Evolutionary conservation across 805 yeast species (phyloP), one percentile per base, ranked within the genome.

Genomic region (Saccharomycopsis fibuligera): DNA sequence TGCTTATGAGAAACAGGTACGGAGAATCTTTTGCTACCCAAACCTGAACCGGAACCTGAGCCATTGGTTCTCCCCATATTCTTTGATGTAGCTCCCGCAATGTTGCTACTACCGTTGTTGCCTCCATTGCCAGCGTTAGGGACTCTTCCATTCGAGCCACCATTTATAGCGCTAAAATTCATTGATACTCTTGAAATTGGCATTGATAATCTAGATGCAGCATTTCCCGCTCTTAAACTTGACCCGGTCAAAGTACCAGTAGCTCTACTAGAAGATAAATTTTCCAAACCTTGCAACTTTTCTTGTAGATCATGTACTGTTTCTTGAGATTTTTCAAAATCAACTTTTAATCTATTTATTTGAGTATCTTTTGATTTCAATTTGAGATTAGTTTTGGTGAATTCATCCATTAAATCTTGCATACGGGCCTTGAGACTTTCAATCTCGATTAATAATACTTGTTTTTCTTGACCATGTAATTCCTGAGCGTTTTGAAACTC

Each of bases 321-420:
- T n/a, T 72, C 61, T 45, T 73, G 75, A 3, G 81, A 69, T 39
- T 69, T 73, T 40, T 82, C 88, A 42, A 81, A 62, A 57, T 86
- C 93, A 41, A 79, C 74, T 37, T 68, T 74, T 22, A 79, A 65
- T 39, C 93, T 66, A 38, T 73, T 68, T 6, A 86, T 62, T 59
- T 82, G 88, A 0, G 86, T 78, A 43, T 86, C 93, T 54, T 78
- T 80, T 29, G 86, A 80, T 60, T 83, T 83, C 22, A 77, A 60
- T 47, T 73, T 67, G 56, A 82, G 67, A 39, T 67, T 66, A 42
- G 74, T 70, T 36, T 69, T 70, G 2, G 81, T 76, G 43, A 73
- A 71, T 44, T 78, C 51, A 35, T 51, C 49, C 9, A 51, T 60
- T 39, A 23, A 65, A 53, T 25, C 63, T 60, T 25, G 63, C 57